These are phyloP conservation scores for Calonectria pseudoturangicola DNA, from an alignment of 2,329 filamentous ascomycete species.

Conservation along the genomic window DNA sequence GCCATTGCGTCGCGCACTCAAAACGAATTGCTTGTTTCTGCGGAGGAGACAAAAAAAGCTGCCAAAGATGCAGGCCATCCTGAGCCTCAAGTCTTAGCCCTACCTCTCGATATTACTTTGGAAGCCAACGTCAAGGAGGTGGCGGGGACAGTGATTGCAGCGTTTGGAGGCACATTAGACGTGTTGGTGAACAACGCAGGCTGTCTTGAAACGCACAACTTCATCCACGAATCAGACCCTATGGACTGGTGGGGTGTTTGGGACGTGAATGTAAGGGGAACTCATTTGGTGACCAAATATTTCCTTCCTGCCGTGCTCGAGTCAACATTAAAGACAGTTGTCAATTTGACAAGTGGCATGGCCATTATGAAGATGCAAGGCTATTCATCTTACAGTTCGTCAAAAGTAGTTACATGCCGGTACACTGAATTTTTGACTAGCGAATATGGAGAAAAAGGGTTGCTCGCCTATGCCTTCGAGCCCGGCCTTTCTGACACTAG, in stretches of 20 bases:
- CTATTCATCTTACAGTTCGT: constrained; percentile 10
- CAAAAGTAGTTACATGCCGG: constrained; percentile 6
- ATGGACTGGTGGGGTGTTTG: constrained; percentile 13
- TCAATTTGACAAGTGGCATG: constrained; percentile 7
- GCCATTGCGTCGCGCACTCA: constrained; percentile 2
- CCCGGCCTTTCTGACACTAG: constrained; percentile 6
- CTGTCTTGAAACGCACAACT: background rate
- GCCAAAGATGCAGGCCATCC: background rate
- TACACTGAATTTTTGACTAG: constrained; percentile 6
- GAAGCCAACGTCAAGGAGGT: constrained; percentile 7
- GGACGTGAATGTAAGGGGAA: constrained; percentile 11
- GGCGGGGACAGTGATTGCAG: background rate
- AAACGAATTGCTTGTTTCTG: background rate
- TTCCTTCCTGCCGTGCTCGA: background rate
- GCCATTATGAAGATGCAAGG: constrained; percentile 4
- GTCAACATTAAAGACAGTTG: constrained; percentile 1
- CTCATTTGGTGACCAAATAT: constrained; percentile 6
- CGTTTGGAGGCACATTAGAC: background rate
- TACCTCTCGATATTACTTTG: background rate
- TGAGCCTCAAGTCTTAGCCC: constrained; percentile 5
- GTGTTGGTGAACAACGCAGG: constrained; percentile 21
- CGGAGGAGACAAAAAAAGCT: background rate
- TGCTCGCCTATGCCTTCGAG: background rate
- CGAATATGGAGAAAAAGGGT: constrained; percentile 12
- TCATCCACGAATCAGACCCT: constrained; percentile 3